Evolutionary conservation across 116 monocot species (phyloP).

Genomic region (Zostera marina): DNA sequence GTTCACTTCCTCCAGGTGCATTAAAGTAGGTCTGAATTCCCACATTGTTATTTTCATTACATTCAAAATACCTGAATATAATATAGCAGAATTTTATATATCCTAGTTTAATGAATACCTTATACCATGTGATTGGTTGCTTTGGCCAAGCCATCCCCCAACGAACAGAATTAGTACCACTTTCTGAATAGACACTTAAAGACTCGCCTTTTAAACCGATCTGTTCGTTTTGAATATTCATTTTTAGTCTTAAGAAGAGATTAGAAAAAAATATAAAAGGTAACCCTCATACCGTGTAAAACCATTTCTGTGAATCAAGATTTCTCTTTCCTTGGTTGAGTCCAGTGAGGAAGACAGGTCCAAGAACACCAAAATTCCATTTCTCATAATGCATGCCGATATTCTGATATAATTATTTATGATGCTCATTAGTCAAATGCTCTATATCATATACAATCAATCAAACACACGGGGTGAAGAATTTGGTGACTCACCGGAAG

Average conservation of each 20-base stretch:
- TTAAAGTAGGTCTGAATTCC: slow-evolving; percentile 45
- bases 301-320: slow-evolving; percentile 54
- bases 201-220: slow-evolving; percentile 85
- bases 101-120: slow-evolving; percentile 25
- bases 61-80: background rate
- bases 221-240: slow-evolving; percentile 11
- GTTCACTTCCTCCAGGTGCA: slow-evolving; percentile 48
- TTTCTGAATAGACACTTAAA: slow-evolving; percentile 51
- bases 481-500: slow-evolving; percentile 16
- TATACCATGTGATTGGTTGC: slow-evolving; percentile 81
- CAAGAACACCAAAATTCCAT: slow-evolving; percentile 75
- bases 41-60: no score
- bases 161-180: slow-evolving; percentile 65
- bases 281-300: slow-evolving; percentile 27
- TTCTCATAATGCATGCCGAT: slow-evolving; percentile 61
- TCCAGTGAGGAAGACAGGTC: slow-evolving; percentile 56
- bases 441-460: background rate
- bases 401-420: slow-evolving; percentile 25
- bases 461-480: background rate
- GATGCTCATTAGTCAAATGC: background rate
- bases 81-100: background rate
- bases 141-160: slow-evolving; percentile 58
- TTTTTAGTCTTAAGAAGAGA: background rate
- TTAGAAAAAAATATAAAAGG: background rate
- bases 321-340: slow-evolving; percentile 48